Conservation (phyloP, 148 eudicot genomes). For the Fagopyrum homotropicum region DNA sequence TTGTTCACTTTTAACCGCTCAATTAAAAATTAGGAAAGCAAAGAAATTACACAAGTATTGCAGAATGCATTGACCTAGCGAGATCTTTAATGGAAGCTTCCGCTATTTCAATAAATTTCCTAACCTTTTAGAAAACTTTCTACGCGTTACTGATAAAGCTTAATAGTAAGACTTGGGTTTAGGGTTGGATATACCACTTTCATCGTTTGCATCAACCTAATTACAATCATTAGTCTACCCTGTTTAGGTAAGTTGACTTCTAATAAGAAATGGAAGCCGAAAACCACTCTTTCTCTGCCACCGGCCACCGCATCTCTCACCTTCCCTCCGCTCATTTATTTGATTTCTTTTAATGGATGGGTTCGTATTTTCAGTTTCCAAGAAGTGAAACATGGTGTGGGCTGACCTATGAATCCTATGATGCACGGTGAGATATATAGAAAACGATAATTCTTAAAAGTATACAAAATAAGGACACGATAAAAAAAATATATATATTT, state of each 20-base stretch:
- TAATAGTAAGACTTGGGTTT: too few species aligned
- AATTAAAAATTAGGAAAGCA: neutral
- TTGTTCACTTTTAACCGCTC: neutral
- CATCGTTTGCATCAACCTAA: too few species aligned
- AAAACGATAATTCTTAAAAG: too few species aligned
- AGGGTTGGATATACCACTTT: too few species aligned
- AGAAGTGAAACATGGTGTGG: too few species aligned
- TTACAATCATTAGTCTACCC: neutral
- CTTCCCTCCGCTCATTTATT: neutral
- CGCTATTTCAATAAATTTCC: neutral
- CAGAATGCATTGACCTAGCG: conserved; percentile 78
- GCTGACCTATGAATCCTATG: too few species aligned
- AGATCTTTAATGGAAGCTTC: conserved; percentile 55
- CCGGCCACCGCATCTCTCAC: conserved; percentile 9
- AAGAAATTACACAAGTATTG: conserved; percentile 3
- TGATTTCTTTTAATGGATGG: too few species aligned
- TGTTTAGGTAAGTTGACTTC: neutral
- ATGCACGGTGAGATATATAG: too few species aligned
- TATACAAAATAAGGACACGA: too few species aligned
- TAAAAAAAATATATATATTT: too few species aligned
- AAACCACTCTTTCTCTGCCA: neutral
- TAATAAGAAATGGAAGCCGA: neutral
- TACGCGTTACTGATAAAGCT: neutral
- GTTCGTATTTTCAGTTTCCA: too few species aligned
- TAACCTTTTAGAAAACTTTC: too few species aligned